Base-by-base conservation (phyloP, 208 protist species). In the Endotrypanum monterogeii region DNA sequence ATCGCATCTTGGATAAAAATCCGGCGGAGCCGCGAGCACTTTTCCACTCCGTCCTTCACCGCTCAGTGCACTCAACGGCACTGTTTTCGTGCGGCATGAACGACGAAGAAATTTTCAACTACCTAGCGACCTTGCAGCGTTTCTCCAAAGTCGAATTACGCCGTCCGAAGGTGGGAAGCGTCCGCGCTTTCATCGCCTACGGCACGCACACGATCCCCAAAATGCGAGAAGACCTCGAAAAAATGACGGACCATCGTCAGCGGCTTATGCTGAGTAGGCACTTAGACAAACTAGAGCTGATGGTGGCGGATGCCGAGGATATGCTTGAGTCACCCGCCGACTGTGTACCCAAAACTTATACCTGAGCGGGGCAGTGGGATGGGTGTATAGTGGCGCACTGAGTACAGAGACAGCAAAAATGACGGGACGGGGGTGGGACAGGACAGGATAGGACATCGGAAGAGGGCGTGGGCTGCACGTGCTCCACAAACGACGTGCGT, bases 1-100 rank as follows among this genome's bases (percentile, higher is more conserved):
- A 83, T 35, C 87, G 89, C 60, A 94, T 94, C 57, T 61, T 94
- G 7, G 89, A 94, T 82, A 94, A 94, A 79, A 92, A 94, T 80
- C 89, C 89, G 0, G 89, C 89, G 32, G 87, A 94, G 82, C 89
- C 87, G 32, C 85, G 89, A 23, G 84, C 85, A 35, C 76, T 94
- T 63, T 94, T 91, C 71, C 90, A 94, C 82, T 89, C 88, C 11
- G 89, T 78, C 3, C 74, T 94, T 39, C 87, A 91, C 73, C 83
- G 89, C 80, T 84, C 85, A 67, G 79, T 89, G 46, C 77, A 90
- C 73, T 83, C 82, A 41, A 79, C 74, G 16, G 85, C 86, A 1
- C 60, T 92, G 44, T 84, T 94, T 69, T 89, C 82, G 16, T 68
- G 62, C 54, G 70, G 37, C 4, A 60, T 69, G 71, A 80, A 55